Evolutionary conservation across 176 grass and related monocot species (phyloP), one percentile per base, ranked within the genome.

Genomic region (Poa pratensis): DNA sequence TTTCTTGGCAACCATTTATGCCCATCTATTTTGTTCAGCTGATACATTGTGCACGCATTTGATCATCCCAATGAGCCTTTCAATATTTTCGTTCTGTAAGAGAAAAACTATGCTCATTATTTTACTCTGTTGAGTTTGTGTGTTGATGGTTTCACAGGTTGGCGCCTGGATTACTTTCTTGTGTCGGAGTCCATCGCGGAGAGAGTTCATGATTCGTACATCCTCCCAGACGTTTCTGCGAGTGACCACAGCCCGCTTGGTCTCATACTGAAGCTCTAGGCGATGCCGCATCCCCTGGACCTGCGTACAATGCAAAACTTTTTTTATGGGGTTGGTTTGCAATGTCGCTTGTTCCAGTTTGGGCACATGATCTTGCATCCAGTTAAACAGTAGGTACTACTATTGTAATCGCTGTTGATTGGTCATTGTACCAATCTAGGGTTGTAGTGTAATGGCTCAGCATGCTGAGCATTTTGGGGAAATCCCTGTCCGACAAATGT

Each of bases 211-310:
- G 92, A 94, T 43, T 94, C 92, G 0, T 94, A 94, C 35, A 89
- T 88, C 77, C 80, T 90, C 50, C 86, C 92, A 6, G 89, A 94
- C 66, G 62, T 94, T 20, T 76, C 86, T 61, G 86, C 88, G 3
- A 91, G 92, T 60, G 92, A 94, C 69, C 92, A 94, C 81, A 91
- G 89, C 45, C 92, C 92, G 17, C 86, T 94, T 35, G 88, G 92
- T 70, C 83, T 94, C 49, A 20, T 94, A 53, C 24, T 94, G 80
- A 94, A 86, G 80, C 86, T 94, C 45, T 94, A 90, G 10, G n/a
- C 7, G 23, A 17, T 3, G 66, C 9, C 1, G 12, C 11, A 8
- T 7, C 73, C 53, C 22, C 34, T n/a, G 16, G 14, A 0, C 34
- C 4, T 67, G 18, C 11, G 17, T 1, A 51, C 18, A 7, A 62